Conservation (phyloP, 495 filamentous ascomycete species). For the Neurospora tetraspora region DNA sequence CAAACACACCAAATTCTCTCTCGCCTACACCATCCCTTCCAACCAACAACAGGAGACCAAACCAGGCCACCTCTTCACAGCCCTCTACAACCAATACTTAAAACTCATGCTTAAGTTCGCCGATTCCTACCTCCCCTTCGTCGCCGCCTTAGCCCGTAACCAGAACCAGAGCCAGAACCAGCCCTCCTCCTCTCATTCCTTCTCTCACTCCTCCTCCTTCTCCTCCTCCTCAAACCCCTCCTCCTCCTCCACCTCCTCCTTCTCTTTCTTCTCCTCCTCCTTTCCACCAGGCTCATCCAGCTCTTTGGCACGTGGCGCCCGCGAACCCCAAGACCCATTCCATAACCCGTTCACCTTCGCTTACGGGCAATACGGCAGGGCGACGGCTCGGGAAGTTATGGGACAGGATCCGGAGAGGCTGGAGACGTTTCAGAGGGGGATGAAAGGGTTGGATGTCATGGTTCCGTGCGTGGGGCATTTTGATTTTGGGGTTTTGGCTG, state of each 20-base stretch:
- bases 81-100: conserved; percentile 14
- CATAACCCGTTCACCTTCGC: conserved; percentile 9
- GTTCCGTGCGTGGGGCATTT: conserved; percentile 14
- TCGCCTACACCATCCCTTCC: conserved; percentile 6
- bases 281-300: neutral
- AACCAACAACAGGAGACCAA: neutral
- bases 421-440: conserved; percentile 9
- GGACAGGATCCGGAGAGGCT: conserved; percentile 11
- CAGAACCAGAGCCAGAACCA: neutral
- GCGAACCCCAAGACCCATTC: conserved; percentile 9
- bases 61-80: conserved; percentile 13
- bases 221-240: neutral
- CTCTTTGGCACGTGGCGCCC: neutral
- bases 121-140: conserved; percentile 7
- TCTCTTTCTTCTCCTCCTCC: neutral
- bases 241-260: neutral
- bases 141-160: neutral
- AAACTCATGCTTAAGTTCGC: conserved; percentile 11
- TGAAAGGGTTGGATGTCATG: conserved; percentile 14
- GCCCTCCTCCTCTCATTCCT: neutral
- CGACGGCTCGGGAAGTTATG: conserved; percentile 12
- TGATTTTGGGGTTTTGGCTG: conserved; percentile 8
- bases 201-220: neutral
- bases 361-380: conserved; percentile 7
- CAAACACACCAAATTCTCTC: conserved; percentile 12